Base-by-base conservation (phyloP, 371 early-diverging fungal species). In the Lichtheimia hyalospora region DNA sequence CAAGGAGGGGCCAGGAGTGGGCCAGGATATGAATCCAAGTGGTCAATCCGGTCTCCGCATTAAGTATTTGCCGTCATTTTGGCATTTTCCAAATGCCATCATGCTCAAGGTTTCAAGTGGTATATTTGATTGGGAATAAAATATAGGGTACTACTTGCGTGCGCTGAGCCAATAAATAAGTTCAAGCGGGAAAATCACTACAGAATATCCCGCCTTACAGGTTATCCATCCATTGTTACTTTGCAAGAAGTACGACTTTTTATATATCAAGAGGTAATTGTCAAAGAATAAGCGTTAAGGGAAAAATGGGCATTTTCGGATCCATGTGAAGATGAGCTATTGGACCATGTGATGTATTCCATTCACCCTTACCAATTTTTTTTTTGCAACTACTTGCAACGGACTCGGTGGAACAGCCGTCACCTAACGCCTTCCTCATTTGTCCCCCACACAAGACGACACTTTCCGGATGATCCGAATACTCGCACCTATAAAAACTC, bases 351-450 rank as follows among this genome's bases (percentile, higher is more conserved):
- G n/a, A 18, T 46, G 18, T 16, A 46, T 46, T 46, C 18, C 46
- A 21, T 46, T 46, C 21, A 21, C 18, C 6, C 21, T 18, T 18
- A 21, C 18, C 46, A 18, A 46, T 46, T 46, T n/a, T 46, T 46
- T 46, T 46, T 21, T 21, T 46, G 16, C n/a, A n/a, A 46, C 46
- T 46, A 21, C 21, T 46, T 46, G 46, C 46, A 21, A 18, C 46
- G 21, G 18, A 46, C 46, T 46, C 46, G 46, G 46, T 46, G 46
- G 46, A 46, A 46, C 21, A 46, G 46, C 46, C 46, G 46, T 46
- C 46, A 46, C 46, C 46, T 46, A n/a, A 46, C 46, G 21, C 46
- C 46, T 46, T n/a, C 46, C 46, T 46, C 21, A 46, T n/a, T 46
- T 21, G 46, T 46, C 46, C 21, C 21, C 21, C 21, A 18, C 46